Evolutionary conservation across 176 grass and related monocot genomes (phyloP).

Genomic region (Oryza punctata): DNA sequence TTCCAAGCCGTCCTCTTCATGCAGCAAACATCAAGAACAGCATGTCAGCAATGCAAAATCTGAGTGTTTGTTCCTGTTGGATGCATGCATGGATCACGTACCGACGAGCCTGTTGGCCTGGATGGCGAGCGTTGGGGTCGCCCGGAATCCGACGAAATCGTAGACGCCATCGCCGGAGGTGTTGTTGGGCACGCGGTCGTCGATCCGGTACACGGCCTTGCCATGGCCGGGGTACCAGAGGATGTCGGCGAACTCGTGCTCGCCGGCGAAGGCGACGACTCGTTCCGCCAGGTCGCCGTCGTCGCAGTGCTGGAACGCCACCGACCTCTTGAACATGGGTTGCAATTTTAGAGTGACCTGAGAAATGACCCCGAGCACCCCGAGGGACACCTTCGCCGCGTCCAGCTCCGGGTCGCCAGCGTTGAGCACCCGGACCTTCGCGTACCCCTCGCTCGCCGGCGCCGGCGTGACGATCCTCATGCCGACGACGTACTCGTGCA

Average conservation of each 20-base stretch:
- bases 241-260: slow-evolving; percentile 64
- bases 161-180: slow-evolving; percentile 46
- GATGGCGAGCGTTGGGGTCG: slow-evolving; percentile 24
- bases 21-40: background rate
- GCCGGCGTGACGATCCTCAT: slow-evolving; percentile 65
- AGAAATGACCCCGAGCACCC: slow-evolving; percentile 51
- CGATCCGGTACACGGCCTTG: slow-evolving; percentile 49
- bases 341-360: slow-evolving; percentile 52
- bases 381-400: slow-evolving; percentile 67
- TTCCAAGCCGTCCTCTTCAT: slow-evolving; percentile 41
- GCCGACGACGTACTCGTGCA: slow-evolving; percentile 62
- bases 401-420: slow-evolving; percentile 43
- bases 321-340: slow-evolving; percentile 57
- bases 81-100: background rate
- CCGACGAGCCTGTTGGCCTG: slow-evolving; percentile 19
- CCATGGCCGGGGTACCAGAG: slow-evolving; percentile 55
- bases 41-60: background rate
- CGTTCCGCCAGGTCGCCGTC: slow-evolving; percentile 44
- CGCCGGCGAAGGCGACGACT: slow-evolving; percentile 20
- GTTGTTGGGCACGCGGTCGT: slow-evolving; percentile 49
- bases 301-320: slow-evolving; percentile 18
- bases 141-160: slow-evolving; percentile 52
- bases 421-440: slow-evolving; percentile 38
- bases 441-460: slow-evolving; percentile 39
- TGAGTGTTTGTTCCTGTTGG: background rate